These are phyloP conservation scores for Pseudotsuga menziesii DNA, from an alignment of 75 land plant species.

Conservation along the genomic window DNA sequence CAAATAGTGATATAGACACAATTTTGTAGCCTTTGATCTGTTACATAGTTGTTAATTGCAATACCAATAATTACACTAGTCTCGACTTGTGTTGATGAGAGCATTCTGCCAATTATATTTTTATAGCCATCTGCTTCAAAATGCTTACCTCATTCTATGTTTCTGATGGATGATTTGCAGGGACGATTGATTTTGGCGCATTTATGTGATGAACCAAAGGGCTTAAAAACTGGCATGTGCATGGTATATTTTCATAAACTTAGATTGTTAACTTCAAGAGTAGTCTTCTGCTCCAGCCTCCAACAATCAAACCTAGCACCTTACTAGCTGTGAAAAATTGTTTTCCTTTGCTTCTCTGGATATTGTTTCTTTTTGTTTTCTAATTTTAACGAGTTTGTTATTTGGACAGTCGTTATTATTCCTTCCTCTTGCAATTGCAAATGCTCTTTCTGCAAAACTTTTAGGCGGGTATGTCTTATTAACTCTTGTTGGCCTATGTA, in stretches of 20 bases:
- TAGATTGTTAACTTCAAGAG: not conserved
- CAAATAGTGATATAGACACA: not conserved
- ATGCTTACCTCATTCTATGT: not conserved
- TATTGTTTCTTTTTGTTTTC: not conserved
- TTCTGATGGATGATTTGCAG: conserved; percentile 31
- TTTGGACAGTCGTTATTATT: conserved; percentile 52
- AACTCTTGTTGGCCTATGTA: conserved; percentile 28
- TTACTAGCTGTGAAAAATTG: too few species aligned
- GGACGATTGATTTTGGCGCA: conserved; percentile 94
- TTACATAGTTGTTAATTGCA: not conserved
- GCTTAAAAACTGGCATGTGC: conserved; percentile 98
- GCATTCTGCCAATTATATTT: too few species aligned
- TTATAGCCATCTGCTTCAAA: not conserved
- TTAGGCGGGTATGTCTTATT: conserved; percentile 67
- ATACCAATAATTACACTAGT: not conserved
- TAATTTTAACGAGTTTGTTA: not conserved
- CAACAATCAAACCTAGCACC: too few species aligned
- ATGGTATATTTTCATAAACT: conserved; percentile 45
- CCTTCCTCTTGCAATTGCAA: conserved; percentile 91
- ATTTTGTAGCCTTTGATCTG: not conserved
- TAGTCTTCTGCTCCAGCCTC: not conserved
- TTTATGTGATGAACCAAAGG: conserved; percentile 99
- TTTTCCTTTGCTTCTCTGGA: not conserved
- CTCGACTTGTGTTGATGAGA: not conserved
- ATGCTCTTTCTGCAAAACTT: conserved; percentile 71